A percentile compares a stretch with the other conserved stretches of the same genome.
These are phyloP conservation scores for Akanthomyces dipterigenus DNA, from an alignment of 2,329 filamentous ascomycete genomes.

Conservation along the genomic window DNA sequence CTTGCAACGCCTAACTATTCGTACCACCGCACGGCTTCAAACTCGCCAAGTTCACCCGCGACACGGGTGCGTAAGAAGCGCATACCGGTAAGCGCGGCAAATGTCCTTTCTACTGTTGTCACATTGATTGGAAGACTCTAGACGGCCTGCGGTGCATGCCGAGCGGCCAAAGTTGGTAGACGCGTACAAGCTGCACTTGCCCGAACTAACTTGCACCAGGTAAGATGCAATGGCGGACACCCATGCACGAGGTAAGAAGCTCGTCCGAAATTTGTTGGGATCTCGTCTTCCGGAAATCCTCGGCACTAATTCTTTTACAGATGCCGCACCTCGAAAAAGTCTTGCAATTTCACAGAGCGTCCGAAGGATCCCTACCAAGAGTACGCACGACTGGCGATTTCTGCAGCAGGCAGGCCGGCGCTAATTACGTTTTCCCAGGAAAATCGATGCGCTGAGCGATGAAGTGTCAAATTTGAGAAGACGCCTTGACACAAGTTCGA, in stretches of 20 bases:
- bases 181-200: too few species aligned
- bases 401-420: too few species aligned
- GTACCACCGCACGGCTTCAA: neutral
- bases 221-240: constrained; percentile 19
- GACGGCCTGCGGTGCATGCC: constrained; percentile 22
- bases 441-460: constrained; percentile 14
- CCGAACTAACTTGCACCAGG: constrained; percentile 9
- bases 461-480: neutral
- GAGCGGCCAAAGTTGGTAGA: constrained; percentile 20
- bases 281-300: too few species aligned
- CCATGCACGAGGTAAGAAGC: constrained; percentile 20
- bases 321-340: constrained; percentile 18
- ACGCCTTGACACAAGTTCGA: neutral
- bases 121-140: neutral
- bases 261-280: too few species aligned
- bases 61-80: neutral
- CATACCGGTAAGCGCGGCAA: neutral
- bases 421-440: constrained; percentile 8
- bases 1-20: neutral
- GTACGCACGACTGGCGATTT: constrained; percentile 9
- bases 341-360: constrained; percentile 18
- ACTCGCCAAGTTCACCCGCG: neutral
- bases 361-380: constrained; percentile 19
- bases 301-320: constrained; percentile 12
- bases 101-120: too few species aligned